Base-by-base conservation (phyloP, 768 basidiomycete species). In the Coprinopsis cinerea region DNA sequence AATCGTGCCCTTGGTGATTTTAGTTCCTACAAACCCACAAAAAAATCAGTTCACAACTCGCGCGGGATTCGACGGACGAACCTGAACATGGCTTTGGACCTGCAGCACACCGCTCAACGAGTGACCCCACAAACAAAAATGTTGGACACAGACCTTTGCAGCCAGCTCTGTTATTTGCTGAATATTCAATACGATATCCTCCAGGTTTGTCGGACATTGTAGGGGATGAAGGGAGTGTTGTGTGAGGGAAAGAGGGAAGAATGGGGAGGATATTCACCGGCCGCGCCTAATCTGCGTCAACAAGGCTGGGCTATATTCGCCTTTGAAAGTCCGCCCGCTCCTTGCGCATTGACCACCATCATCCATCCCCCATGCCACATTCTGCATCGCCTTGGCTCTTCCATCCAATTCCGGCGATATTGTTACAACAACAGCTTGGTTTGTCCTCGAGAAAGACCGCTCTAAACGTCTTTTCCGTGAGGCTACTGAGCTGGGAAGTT, bases 151-250 rank as follows among this genome's bases (percentile, higher is more conserved):
- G 53, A 85, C 88, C 88, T 73, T 87, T 89, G 70, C 88, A 91
- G 69, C 86, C 86, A 28, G 87, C 73, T 51, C 88, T 76, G 52
- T 68, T 73, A 49, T 79, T 82, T 39, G 67, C 52, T 45, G 88
- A 81, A 66, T 89, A 89, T 66, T 91, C 88, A 35, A 91, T 70
- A 57, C 88, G 81, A 69, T 91, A 91, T 53, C 83, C 83, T 39
- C 72, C 66, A 49, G 77, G 74, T 66, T 75, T 82, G 48, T 74
- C 71, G 45, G 74, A 58, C 71, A 75, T 76, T 42, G 41, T 23
- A 43, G 23, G 6, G 41, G 40, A 17, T 22, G 53, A 32, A 54
- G 52, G 45, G 52, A 35, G 52, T 50, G 49, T 52, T 49, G 55
- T 54, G 56, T 50, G 54, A 56, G 55, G 55, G 53, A 58, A 55